These are phyloP conservation scores for Claviceps sp. DNA, from an alignment of 2,329 filamentous ascomycete genomes.

Conservation along the genomic window DNA sequence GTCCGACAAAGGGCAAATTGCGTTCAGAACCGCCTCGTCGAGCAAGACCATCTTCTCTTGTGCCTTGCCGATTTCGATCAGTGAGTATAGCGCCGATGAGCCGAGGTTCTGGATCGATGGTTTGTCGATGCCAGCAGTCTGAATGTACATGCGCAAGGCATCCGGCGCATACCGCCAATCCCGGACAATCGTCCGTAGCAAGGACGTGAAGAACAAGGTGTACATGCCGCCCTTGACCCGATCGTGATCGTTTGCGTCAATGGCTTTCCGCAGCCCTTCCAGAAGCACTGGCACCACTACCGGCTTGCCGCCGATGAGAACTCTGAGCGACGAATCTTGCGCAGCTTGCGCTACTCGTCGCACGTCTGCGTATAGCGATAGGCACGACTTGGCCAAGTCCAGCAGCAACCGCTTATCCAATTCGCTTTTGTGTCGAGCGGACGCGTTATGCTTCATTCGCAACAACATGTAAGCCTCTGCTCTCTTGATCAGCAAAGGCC, in stretches of 20 bases:
- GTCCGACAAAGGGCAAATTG: slow-evolving; percentile 56
- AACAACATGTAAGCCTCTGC: slow-evolving; percentile 92
- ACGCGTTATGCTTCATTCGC: slow-evolving; percentile 85
- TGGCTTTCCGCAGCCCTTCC: slow-evolving; percentile 60
- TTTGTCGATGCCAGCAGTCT: slow-evolving; percentile 81
- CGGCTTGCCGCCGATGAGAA: slow-evolving; percentile 73
- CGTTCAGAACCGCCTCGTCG: slow-evolving; percentile 54
- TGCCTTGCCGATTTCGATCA: slow-evolving; percentile 85
- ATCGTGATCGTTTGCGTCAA: slow-evolving; percentile 71
- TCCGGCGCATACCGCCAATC: slow-evolving; percentile 93
- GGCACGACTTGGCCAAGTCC: slow-evolving; percentile 78
- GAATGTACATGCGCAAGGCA: slow-evolving; percentile 81
- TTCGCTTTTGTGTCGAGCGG: slow-evolving; percentile 76
- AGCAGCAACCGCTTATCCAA: slow-evolving; percentile 74
- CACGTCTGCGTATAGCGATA: slow-evolving; percentile 89
- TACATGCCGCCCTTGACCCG: slow-evolving; percentile 93
- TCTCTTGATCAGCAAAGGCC: slow-evolving; percentile 80
- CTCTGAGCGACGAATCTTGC: slow-evolving; percentile 85
- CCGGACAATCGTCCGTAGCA: slow-evolving; percentile 74
- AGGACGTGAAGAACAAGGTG: slow-evolving; percentile 74
- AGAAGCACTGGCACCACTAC: slow-evolving; percentile 84
- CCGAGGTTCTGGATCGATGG: slow-evolving; percentile 87
- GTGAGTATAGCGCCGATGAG: slow-evolving; percentile 64
- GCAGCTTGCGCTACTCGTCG: slow-evolving; percentile 86
- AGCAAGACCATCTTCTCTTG: slow-evolving; percentile 78